Evolutionary conservation across 805 yeast species (phyloP).

Genomic region (Wickerhamomyces bovis): DNA sequence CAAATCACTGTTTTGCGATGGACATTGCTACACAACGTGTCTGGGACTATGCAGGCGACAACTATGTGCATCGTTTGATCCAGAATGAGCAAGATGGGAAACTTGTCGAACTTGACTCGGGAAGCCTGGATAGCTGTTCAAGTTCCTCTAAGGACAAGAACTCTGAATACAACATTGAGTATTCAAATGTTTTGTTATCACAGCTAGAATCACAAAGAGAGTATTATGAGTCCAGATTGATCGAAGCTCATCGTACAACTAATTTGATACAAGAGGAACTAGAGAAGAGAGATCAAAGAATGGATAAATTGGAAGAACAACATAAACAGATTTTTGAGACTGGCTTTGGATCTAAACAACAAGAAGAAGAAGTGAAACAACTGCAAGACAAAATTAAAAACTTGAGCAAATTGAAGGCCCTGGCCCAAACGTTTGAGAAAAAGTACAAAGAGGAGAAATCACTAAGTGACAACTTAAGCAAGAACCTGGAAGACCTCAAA

Average conservation of each 20-base stretch:
- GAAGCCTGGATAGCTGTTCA: constrained; percentile 6
- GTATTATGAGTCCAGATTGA: constrained; percentile 57
- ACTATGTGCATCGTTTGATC: constrained; percentile 78
- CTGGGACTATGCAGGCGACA: constrained; percentile 93
- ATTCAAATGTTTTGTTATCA: constrained; percentile 68
- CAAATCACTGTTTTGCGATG: constrained; percentile 90
- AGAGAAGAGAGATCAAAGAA: constrained; percentile 9
- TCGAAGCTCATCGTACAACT: constrained; percentile 24
- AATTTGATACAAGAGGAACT: constrained; percentile 16
- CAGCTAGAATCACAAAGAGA: constrained; percentile 85
- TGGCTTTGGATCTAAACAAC: not conserved
- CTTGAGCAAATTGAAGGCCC: not conserved
- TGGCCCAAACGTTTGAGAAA: constrained; percentile 1
- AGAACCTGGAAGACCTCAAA: constrained; percentile 33
- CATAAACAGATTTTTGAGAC: not conserved
- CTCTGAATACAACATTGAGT: constrained; percentile 67
- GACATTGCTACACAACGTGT: constrained; percentile 78
- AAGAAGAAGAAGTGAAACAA: not conserved
- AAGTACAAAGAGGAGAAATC: constrained; percentile 37
- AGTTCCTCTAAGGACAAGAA: constrained; percentile 30
- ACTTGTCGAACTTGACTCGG: constrained; percentile 56
- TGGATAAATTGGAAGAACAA: not conserved
- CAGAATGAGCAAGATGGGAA: constrained; percentile 88
- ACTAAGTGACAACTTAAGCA: constrained; percentile 35
- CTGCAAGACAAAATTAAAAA: not conserved